phyloP scores from a whole-genome alignment of 2,329 filamentous ascomycete species.

The Ophiostoma tasmaniense region DNA sequence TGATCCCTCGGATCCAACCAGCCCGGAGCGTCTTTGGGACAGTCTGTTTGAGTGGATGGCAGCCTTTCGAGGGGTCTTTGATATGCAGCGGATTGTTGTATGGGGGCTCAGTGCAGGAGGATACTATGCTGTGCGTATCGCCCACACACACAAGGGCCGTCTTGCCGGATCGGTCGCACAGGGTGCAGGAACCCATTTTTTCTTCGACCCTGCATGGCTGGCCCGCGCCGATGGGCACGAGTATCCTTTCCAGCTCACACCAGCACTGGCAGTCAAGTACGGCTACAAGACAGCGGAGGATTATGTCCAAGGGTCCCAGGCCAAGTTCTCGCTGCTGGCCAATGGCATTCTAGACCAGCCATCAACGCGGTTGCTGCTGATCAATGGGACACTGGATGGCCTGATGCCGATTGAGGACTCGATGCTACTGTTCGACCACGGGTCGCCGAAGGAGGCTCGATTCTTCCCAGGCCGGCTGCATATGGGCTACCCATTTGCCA shows the following conservation, averaged over 20 bases:
- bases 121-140: constrained; percentile 60
- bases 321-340: constrained; percentile 55
- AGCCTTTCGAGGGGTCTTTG: constrained; percentile 37
- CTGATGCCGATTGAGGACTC: constrained; percentile 62
- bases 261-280: constrained; percentile 53
- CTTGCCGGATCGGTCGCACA: constrained; percentile 52
- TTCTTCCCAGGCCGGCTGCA: constrained; percentile 55
- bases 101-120: constrained; percentile 61
- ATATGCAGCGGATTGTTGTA: constrained; percentile 48
- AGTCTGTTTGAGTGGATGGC: constrained; percentile 54
- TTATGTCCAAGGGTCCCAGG: constrained; percentile 45
- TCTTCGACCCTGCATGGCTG: constrained; percentile 52
- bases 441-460: constrained; percentile 55
- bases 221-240: constrained; percentile 55
- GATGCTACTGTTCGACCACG: constrained; percentile 55
- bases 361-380: constrained; percentile 48
- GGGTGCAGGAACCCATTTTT: constrained; percentile 55
- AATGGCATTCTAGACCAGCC: constrained; percentile 48
- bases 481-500: constrained; percentile 59
- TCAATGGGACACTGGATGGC: constrained; percentile 56
- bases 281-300: constrained; percentile 50
- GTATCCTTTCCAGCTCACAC: constrained; percentile 52
- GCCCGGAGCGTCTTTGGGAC: constrained; percentile 53
- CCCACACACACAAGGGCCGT: constrained; percentile 52
- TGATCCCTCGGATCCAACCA: constrained; percentile 49